These are phyloP conservation scores for Boletus vinaceobasis DNA, from an alignment of 768 basidiomycete species.

Conservation along the genomic window DNA sequence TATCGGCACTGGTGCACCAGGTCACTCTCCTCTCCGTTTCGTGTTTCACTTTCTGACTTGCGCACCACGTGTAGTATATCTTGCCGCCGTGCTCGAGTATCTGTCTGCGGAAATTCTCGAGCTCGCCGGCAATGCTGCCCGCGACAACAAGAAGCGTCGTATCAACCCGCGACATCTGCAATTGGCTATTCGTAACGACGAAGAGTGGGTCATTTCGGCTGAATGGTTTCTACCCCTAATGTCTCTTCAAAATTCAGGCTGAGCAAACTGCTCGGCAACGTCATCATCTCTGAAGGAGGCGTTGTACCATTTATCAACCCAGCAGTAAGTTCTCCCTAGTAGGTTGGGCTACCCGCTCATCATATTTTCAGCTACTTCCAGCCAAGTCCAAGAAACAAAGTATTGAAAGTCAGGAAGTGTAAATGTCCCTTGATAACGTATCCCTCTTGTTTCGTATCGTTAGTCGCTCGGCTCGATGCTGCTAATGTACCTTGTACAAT, in stretches of 20 bases:
- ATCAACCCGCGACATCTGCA: slow-evolving; percentile 94
- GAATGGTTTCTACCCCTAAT: neutral
- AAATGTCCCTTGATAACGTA: slow-evolving; percentile 7
- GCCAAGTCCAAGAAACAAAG: slow-evolving; percentile 32
- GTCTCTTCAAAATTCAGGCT: slow-evolving; percentile 39
- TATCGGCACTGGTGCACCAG: slow-evolving; percentile 85
- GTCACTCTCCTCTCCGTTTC: slow-evolving; percentile 34
- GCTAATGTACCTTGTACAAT: slow-evolving; percentile 13
- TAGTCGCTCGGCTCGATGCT: neutral
- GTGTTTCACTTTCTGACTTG: neutral
- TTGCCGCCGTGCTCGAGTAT: slow-evolving; percentile 91
- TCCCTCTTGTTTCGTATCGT: neutral
- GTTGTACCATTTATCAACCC: slow-evolving; percentile 81
- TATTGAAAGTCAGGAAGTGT: slow-evolving; percentile 32
- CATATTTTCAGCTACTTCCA: slow-evolving; percentile 24
- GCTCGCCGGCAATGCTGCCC: slow-evolving; percentile 85
- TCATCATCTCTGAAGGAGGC: slow-evolving; percentile 95
- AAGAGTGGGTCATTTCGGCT: slow-evolving; percentile 53
- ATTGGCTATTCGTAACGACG: slow-evolving; percentile 91
- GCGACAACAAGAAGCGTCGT: slow-evolving; percentile 93
- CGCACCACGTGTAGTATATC: slow-evolving; percentile 58
- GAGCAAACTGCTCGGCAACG: slow-evolving; percentile 69
- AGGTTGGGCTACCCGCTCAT: neutral
- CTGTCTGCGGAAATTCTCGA: slow-evolving; percentile 92
- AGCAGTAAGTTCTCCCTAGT: slow-evolving; percentile 34